These are phyloP conservation scores for Mariannaea sp. DNA, from an alignment of 2,329 filamentous ascomycete genomes.

Conservation along the genomic window DNA sequence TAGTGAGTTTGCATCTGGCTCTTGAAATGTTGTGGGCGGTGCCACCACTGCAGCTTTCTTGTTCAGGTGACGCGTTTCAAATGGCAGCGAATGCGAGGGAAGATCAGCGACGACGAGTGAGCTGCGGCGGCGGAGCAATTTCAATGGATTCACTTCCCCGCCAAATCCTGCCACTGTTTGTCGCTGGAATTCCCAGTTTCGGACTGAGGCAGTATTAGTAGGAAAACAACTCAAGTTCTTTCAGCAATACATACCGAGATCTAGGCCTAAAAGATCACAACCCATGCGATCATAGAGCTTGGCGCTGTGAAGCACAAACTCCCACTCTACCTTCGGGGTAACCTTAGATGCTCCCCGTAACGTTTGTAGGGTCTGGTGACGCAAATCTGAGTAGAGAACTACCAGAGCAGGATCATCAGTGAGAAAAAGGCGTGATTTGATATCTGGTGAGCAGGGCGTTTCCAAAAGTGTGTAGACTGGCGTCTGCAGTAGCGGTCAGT, in stretches of 20 bases:
- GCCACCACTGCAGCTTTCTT: constrained; percentile 56
- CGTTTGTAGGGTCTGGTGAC: constrained; percentile 80
- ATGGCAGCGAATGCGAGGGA: constrained; percentile 51
- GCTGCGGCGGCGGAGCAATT: constrained; percentile 71
- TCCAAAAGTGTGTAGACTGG: constrained; percentile 77
- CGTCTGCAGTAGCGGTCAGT: constrained; percentile 54
- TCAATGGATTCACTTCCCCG: constrained; percentile 65
- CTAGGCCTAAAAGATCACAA: constrained; percentile 85
- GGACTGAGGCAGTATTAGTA: constrained; percentile 54
- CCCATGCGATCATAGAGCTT: constrained; percentile 88
- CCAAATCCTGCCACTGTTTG: constrained; percentile 46
- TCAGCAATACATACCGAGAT: constrained; percentile 66
- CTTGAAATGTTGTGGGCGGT: constrained; percentile 80
- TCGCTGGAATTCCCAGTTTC: constrained; percentile 81
- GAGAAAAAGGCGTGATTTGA: constrained; percentile 78
- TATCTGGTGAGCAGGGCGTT: constrained; percentile 68
- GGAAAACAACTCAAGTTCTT: not conserved
- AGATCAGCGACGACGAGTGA: constrained; percentile 81
- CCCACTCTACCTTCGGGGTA: constrained; percentile 79
- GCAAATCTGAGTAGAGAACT: constrained; percentile 83
- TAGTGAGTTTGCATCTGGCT: constrained; percentile 87
- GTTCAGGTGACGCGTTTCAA: constrained; percentile 47
- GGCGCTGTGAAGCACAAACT: constrained; percentile 86
- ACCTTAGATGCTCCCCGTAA: constrained; percentile 84
- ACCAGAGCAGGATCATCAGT: constrained; percentile 91